Evolutionary conservation across 2,329 filamentous ascomycete genomes (phyloP), one percentile per base, ranked within the genome.

Genomic region (Neoascochyta sp.): DNA sequence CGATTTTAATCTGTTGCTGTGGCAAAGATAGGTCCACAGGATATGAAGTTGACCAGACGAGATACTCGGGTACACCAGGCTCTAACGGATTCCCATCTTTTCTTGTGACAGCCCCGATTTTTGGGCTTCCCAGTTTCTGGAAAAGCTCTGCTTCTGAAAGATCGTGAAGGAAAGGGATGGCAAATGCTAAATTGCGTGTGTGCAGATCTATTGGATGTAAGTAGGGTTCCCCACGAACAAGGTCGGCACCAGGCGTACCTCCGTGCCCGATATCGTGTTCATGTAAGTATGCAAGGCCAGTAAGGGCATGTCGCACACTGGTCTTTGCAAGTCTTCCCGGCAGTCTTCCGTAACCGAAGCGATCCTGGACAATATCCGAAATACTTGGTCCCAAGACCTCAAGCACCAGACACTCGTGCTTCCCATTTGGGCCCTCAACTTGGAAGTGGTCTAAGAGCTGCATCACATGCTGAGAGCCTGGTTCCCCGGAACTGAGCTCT

Each of bases 381-480:
- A 69, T 50, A 43, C 49, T 69, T 6, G 65, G 57, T 2, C 64
- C 65, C 16, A 68, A 30, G n/a, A 65, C 45, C 22, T 68, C 60
- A 24, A 63, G 57, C 5, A 72, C 61, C 0, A 71, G 44, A 41
- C 68, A 73, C n/a, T 54, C 40, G 39, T 73, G 68, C 3, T 17
- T 50, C 8, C 69, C 67, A 46, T 73, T 73, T 5, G 66, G 67
- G 7, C 69, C 67, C 2, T 43, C 22, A 24, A 65, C 27, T 6
- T 60, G 20, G 20, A 71, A 71, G 11, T 50, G 14, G 37, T 68
- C 60, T 14, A 63, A 34, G 13, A 69, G 23, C 13, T 38, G 50
- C 21, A 66, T 56, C 8, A 67, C 20, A 50, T 68, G 43, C 19
- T 36, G 36, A 11, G 26, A 35, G 13, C 39, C 42, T 14, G 41